A percentile compares a stretch with the other conserved stretches of the same genome.
Conservation (phyloP, 169 alveolate genomes). For the Plasmodium sp. region DNA sequence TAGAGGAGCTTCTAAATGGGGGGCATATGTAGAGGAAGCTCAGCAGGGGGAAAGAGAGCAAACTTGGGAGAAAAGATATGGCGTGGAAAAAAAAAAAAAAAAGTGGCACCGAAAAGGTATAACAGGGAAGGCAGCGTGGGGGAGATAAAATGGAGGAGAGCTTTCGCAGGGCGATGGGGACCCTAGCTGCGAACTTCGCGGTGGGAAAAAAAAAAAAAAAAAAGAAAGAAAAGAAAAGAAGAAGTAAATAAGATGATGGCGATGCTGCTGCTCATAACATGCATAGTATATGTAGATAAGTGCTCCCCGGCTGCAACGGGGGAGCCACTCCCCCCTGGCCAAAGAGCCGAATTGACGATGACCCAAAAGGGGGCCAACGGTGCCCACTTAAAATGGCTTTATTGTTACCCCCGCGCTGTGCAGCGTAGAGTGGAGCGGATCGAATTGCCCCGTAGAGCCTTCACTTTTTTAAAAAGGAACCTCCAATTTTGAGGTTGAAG, state of each 20-base stretch:
- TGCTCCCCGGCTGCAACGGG: not conserved
- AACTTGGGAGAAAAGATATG: not conserved
- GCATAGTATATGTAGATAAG: not conserved
- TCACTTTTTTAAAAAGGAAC: not conserved
- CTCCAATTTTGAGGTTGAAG: not conserved
- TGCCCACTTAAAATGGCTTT: not conserved
- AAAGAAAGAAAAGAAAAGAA: no score
- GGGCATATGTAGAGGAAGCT: not conserved
- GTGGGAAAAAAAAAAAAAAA: not conserved
- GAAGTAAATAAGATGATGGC: no score
- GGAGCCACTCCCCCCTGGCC: not conserved
- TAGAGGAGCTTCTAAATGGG: not conserved
- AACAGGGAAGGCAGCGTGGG: not conserved
- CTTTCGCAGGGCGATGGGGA: not conserved
- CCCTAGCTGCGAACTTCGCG: not conserved
- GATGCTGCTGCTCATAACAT: no score
- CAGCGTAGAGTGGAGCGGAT: not conserved
- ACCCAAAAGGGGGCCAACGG: not conserved
- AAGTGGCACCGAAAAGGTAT: not conserved
- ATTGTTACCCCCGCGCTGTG: not conserved
- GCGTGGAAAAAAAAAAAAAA: not conserved
- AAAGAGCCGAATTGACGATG: not conserved
- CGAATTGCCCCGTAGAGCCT: not conserved
- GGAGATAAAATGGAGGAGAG: not conserved
- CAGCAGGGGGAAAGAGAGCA: not conserved